Conservation (phyloP, 192 early-diverging fungal species). For the Cetraspora pellucida region DNA sequence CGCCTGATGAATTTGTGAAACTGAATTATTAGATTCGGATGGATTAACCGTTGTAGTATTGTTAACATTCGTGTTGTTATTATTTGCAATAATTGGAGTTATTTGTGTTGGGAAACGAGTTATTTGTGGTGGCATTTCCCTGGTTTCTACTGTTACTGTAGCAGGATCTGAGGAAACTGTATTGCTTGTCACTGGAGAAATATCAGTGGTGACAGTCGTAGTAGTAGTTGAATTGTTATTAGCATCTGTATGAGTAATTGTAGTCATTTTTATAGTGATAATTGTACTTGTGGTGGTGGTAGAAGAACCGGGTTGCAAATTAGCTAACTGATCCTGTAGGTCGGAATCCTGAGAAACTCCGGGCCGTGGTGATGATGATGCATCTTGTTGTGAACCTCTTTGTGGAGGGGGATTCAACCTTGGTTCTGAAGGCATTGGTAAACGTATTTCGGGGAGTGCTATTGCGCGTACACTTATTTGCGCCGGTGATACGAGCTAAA, state of each 20-base stretch:
- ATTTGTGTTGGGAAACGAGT: neutral
- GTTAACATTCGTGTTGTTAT: neutral
- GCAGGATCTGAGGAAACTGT: conserved; percentile 11
- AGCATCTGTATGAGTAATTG: conserved; percentile 14
- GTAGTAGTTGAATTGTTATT: conserved; percentile 12
- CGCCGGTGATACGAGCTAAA: too few relatives aligned
- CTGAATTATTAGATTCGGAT: neutral
- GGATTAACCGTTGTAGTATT: neutral
- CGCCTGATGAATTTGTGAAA: neutral
- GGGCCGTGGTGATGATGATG: neutral
- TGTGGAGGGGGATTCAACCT: neutral
- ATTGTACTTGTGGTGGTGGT: conserved; percentile 18
- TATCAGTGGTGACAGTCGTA: conserved; percentile 6
- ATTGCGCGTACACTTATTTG: too few relatives aligned
- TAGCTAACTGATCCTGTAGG: neutral
- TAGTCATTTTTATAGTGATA: conserved; percentile 18
- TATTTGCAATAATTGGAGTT: neutral
- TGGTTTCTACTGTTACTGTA: neutral
- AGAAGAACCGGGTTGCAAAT: neutral
- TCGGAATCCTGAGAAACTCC: neutral
- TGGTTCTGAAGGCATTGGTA: neutral
- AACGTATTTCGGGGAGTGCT: too few relatives aligned
- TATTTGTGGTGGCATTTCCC: conserved; percentile 4
- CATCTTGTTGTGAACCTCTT: neutral
- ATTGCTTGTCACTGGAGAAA: conserved; percentile 5